Conservation (phyloP, 768 basidiomycete species). For the Infundibulicybe gibba region DNA sequence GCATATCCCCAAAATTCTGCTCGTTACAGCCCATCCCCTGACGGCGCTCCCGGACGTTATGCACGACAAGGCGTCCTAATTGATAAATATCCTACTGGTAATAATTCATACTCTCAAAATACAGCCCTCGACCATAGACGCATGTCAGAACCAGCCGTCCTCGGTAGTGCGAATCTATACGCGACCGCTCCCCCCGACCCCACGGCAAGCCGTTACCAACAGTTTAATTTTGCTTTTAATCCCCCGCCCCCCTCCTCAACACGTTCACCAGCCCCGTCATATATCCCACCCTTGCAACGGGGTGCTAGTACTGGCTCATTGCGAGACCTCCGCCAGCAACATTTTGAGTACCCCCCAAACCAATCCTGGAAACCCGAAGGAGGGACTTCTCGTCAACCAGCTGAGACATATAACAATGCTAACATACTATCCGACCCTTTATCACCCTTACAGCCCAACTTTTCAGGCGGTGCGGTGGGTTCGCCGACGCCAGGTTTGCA, state of each 20-base stretch:
- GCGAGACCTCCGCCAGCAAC: slow-evolving; percentile 36
- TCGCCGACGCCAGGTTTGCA: slow-evolving; percentile 33
- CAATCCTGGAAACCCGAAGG: slow-evolving; percentile 34
- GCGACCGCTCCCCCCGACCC: slow-evolving; percentile 25
- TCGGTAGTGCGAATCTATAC: slow-evolving; percentile 36
- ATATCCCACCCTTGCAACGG: slow-evolving; percentile 42
- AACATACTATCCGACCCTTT: slow-evolving; percentile 43
- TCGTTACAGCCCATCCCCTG: slow-evolving; percentile 23
- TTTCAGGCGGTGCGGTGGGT: slow-evolving; percentile 35
- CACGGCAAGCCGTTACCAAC: slow-evolving; percentile 32
- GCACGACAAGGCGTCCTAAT: slow-evolving; percentile 25
- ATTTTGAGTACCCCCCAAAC: slow-evolving; percentile 29
- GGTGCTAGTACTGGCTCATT: slow-evolving; percentile 42
- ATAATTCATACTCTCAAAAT: slow-evolving; percentile 29
- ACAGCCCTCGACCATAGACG: slow-evolving; percentile 54
- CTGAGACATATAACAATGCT: slow-evolving; percentile 25
- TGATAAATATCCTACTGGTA: slow-evolving; percentile 30
- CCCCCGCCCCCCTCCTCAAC: slow-evolving; percentile 24
- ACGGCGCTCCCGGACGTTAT: slow-evolving; percentile 34
- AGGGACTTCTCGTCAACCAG: slow-evolving; percentile 22
- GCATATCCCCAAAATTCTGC: slow-evolving; percentile 37
- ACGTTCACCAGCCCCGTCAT: slow-evolving; percentile 30
- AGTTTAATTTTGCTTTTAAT: slow-evolving; percentile 36
- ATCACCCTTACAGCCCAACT: slow-evolving; percentile 53
- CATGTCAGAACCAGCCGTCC: slow-evolving; percentile 64